Percentiles rank a stretch among this genome's conserved stretches.
These are phyloP conservation scores for Colletotrichum sp. DNA, from an alignment of 2,329 filamentous ascomycete species.

Conservation along the genomic window DNA sequence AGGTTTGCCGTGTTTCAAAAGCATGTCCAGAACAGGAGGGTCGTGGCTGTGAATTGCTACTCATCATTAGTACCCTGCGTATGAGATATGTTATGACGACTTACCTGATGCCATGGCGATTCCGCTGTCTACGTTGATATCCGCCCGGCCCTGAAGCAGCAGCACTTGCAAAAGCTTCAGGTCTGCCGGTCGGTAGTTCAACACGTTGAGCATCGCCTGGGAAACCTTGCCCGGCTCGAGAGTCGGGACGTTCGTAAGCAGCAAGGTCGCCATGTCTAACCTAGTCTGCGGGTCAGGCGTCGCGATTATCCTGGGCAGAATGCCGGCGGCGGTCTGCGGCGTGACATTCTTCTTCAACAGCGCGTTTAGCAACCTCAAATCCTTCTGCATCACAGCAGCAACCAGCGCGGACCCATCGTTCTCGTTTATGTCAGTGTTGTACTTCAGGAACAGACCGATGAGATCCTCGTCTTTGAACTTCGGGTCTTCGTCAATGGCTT, in stretches of 20 bases:
- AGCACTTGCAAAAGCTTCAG: constrained; percentile 53
- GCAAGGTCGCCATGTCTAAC: constrained; percentile 50
- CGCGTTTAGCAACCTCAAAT: constrained; percentile 48
- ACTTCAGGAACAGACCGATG: constrained; percentile 55
- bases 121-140: constrained; percentile 55
- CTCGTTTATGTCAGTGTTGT: constrained; percentile 60
- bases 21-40: constrained; percentile 50
- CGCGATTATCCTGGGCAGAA: constrained; percentile 52
- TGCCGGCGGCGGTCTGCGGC: constrained; percentile 50
- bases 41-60: constrained; percentile 48
- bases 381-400: constrained; percentile 52
- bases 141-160: constrained; percentile 55
- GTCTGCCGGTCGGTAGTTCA: constrained; percentile 53
- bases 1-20: constrained; percentile 52
- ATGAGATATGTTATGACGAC: neutral
- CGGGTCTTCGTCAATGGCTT: constrained; percentile 54
- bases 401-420: constrained; percentile 55
- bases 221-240: constrained; percentile 47
- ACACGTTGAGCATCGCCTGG: constrained; percentile 42
- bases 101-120: constrained; percentile 43
- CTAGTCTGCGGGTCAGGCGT: constrained; percentile 46
- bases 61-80: neutral
- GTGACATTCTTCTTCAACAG: constrained; percentile 51
- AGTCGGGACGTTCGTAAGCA: constrained; percentile 51
- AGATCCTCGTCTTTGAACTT: constrained; percentile 54